Evolutionary conservation across 2,329 filamentous ascomycete genomes (phyloP).

Genomic region (Lomentospora prolificans): DNA sequence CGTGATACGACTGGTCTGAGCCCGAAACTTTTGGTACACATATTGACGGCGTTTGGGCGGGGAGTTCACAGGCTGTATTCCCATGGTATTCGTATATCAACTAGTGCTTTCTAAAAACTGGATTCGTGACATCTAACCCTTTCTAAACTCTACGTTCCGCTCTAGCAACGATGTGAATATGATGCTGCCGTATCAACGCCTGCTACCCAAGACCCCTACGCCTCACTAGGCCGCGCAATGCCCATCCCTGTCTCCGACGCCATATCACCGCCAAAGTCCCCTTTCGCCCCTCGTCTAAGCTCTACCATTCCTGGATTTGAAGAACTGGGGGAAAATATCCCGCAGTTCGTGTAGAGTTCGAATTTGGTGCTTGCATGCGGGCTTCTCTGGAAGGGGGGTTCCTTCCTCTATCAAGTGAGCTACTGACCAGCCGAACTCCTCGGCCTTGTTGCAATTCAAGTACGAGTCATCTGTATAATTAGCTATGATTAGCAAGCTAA

Average conservation of each 20-base stretch:
- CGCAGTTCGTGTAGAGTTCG: conserved; percentile 66
- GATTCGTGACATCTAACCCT: not conserved
- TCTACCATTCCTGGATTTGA: conserved; percentile 43
- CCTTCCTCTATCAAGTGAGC: conserved; percentile 77
- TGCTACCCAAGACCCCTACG: too few relatives aligned
- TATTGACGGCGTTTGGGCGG: not conserved
- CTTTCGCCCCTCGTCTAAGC: not conserved
- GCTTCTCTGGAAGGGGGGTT: conserved; percentile 50
- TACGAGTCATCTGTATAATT: conserved; percentile 65
- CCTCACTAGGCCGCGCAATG: too few relatives aligned
- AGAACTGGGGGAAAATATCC: conserved; percentile 70
- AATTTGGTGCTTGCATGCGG: conserved; percentile 67
- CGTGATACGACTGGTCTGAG: too few relatives aligned
- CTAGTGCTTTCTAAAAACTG: not conserved
- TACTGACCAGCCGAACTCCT: conserved; percentile 74
- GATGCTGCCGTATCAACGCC: not conserved
- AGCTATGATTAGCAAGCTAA: not conserved
- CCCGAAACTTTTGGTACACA: too few relatives aligned
- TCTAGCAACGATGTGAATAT: not conserved
- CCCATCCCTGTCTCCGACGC: too few relatives aligned
- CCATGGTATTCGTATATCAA: not conserved
- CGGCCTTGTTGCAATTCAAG: conserved; percentile 68
- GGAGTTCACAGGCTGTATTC: not conserved
- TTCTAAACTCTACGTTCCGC: not conserved
- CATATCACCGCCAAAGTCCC: not conserved